Evolutionary conservation across 495 filamentous ascomycete species (phyloP), one percentile per base, ranked within the genome.

Genomic region (Coniosporium apollinis): DNA sequence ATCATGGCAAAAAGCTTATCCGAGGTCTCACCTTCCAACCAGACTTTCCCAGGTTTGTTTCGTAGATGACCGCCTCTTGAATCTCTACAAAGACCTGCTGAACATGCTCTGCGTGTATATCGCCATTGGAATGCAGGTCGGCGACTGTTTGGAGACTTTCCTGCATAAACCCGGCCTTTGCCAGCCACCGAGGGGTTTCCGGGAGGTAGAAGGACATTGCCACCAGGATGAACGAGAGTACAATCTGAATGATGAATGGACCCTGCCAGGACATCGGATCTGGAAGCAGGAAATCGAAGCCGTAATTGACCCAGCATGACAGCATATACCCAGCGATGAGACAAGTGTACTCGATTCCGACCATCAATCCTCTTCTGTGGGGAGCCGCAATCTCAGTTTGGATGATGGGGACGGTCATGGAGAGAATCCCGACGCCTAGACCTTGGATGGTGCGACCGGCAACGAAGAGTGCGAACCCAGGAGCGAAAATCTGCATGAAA

Each of bases 271-370:
- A 50, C 28, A 55, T 39, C 13, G 37, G 17, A n/a, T 22, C 32
- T 14, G 46, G 49, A 24, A 52, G 28, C 21, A 54, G 11, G 38
- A 56, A 54, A 19, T 50, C 41, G 38, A 54, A 56, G 3, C 52
- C 52, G 35, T 50, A 56, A 34, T 54, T 48, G 15, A 54, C 46
- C 50, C 48, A 54, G 29, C 48, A 54, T 16, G 46, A 50, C 2
- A 56, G 38, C 51, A 54, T 54, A 24, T 52, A 52, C 26, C 52
- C 52, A 7, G 40, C 50, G 22, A 52, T 54, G 36, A 46, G 35
- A 31, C 41, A 49, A 3, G 41, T 54, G 22, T 54, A 52, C 34
- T 56, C 50, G 15, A 54, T 54, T 5, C 48, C 51, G 0, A 56
- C 52, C 48, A 56, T 52, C 19, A 54, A 21, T 13, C 52, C 52